These are phyloP conservation scores for Boechera divaricarpa DNA, from an alignment of 345 rosid species.

Conservation along the genomic window DNA sequence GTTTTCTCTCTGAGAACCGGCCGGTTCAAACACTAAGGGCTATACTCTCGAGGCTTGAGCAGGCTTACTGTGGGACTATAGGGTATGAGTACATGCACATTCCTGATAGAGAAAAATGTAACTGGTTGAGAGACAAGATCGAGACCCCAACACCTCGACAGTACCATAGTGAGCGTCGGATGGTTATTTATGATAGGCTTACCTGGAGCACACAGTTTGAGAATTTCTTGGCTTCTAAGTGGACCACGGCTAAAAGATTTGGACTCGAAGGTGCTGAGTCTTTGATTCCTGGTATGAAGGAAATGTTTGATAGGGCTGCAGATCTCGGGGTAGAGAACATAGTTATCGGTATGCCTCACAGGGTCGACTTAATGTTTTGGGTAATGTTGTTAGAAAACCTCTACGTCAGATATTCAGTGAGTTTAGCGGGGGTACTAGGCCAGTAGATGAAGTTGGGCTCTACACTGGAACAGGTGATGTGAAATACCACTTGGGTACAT, in stretches of 20 bases:
- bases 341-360: slow-evolving; percentile 82
- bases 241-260: slow-evolving; percentile 88
- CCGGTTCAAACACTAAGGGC: slow-evolving; percentile 83
- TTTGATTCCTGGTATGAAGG: slow-evolving; percentile 89
- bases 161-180: slow-evolving; percentile 68
- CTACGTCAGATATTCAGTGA: slow-evolving; percentile 82
- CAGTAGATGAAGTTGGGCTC: slow-evolving; percentile 78
- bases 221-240: slow-evolving; percentile 84
- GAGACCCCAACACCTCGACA: slow-evolving; percentile 82
- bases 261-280: slow-evolving; percentile 96
- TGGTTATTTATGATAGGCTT: slow-evolving; percentile 81
- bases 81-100: slow-evolving; percentile 89
- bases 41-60: slow-evolving; percentile 76
- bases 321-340: slow-evolving; percentile 87
- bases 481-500: slow-evolving; percentile 84
- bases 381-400: slow-evolving; percentile 83
- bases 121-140: slow-evolving; percentile 87
- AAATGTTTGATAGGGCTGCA: slow-evolving; percentile 81
- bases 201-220: slow-evolving; percentile 87
- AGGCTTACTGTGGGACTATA: slow-evolving; percentile 83
- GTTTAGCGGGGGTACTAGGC: slow-evolving; percentile 82
- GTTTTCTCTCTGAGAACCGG: slow-evolving; percentile 82
- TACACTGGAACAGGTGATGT: slow-evolving; percentile 91
- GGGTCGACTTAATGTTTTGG: slow-evolving; percentile 83
- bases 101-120: slow-evolving; percentile 78